Conservation (phyloP, 768 basidiomycete species). For the Auricularia sp. region DNA sequence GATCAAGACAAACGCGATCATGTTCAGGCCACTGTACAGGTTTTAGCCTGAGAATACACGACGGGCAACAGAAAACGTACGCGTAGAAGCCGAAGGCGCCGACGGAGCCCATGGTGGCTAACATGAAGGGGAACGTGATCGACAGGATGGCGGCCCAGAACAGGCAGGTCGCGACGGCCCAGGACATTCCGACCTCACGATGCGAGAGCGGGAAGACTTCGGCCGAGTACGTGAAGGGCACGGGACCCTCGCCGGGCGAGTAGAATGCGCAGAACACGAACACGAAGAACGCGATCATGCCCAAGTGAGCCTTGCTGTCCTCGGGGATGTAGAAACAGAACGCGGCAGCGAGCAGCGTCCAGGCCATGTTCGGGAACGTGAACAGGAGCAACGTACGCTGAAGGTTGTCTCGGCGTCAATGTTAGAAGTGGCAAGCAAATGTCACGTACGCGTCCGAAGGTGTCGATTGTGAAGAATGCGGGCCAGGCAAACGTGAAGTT, state of each 20-base stretch:
- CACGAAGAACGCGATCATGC: conserved; percentile 29
- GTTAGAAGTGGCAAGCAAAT: conserved; percentile 27
- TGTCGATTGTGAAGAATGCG: conserved; percentile 38
- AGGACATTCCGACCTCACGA: conserved; percentile 33
- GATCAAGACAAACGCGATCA: conserved; percentile 43
- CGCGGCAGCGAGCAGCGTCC: conserved; percentile 64
- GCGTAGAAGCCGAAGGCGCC: conserved; percentile 49
- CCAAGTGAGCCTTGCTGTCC: conserved; percentile 27
- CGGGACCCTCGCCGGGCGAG: conserved; percentile 29
- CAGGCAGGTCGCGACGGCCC: conserved; percentile 43
- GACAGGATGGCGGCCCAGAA: conserved; percentile 48
- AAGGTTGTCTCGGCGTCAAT: conserved; percentile 47
- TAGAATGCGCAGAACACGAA: conserved; percentile 30
- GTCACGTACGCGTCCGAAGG: conserved; percentile 15
- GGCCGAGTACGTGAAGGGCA: conserved; percentile 21
- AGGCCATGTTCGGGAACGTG: conserved; percentile 77
- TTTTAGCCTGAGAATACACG: neutral
- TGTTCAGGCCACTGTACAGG: conserved; percentile 28
- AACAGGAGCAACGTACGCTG: conserved; percentile 63
- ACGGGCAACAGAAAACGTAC: neutral
- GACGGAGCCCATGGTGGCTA: conserved; percentile 22
- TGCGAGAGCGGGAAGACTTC: conserved; percentile 23
- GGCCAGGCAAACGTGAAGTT: conserved; percentile 62
- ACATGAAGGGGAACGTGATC: conserved; percentile 50
- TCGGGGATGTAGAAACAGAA: conserved; percentile 52